A percentile compares a stretch with the other conserved stretches of the same genome.
phyloP scores from a whole-genome alignment of 441 rosid species.

The Brassica balearica region DNA sequence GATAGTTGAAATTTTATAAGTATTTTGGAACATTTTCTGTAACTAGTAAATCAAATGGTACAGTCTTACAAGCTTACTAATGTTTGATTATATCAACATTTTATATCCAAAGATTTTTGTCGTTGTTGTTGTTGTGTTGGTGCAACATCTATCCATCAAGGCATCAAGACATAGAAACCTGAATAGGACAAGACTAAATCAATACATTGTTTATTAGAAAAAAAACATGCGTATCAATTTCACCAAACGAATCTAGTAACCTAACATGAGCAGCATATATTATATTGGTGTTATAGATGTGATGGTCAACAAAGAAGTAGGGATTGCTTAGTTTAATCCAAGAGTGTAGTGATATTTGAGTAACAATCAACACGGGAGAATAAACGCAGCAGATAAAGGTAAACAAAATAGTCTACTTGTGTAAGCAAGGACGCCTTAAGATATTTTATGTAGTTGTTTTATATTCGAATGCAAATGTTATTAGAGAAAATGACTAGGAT shows the following conservation, averaged over 20 bases:
- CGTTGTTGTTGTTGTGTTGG: neutral
- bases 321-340: neutral
- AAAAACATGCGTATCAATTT: slow-evolving; percentile 5
- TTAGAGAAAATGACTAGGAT: too few species aligned
- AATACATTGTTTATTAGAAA: neutral
- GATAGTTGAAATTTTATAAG: neutral
- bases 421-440: neutral
- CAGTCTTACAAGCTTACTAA: neutral
- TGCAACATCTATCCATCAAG: neutral
- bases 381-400: neutral
- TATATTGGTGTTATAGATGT: slow-evolving; percentile 17
- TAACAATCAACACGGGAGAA: slow-evolving; percentile 23
- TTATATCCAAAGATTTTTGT: neutral
- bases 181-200: neutral
- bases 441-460: neutral
- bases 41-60: neutral
- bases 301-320: slow-evolving; percentile 4
- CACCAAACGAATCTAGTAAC: slow-evolving; percentile 43
- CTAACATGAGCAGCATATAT: slow-evolving; percentile 22
- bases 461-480: too few species aligned
- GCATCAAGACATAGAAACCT: neutral
- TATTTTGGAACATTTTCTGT: neutral
- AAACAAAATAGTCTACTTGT: neutral
- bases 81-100: neutral
- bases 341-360: slow-evolving; percentile 28